Base-by-base conservation (phyloP, 2,329 filamentous ascomycete genomes). In the Coniochaeta hoffmannii region DNA sequence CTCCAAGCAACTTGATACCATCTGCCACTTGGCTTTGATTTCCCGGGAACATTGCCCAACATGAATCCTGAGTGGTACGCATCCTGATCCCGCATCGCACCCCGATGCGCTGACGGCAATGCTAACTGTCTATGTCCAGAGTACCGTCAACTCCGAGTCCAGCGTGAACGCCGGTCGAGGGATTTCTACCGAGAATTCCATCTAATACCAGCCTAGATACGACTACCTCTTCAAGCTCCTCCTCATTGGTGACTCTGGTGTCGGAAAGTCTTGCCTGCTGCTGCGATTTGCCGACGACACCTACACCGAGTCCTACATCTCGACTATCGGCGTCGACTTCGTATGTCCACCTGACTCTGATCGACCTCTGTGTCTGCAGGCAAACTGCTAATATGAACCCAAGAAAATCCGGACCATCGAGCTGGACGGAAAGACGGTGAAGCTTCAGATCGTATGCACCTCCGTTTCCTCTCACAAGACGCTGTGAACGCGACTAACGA, bases 191-290 rank as follows among this genome's bases (percentile, higher is more conserved):
- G 26, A 24, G 12, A 28, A 12, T 6, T 14, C 55, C 53, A 54
- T 52, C 66, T 70, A 56, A 72, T 59, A 57, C 50, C 26, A 24
- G 51, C 56, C 58, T 71, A 97, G 94, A 94, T 99, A 99, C 89
- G 94, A 99, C 75, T 99, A 99, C 76, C 91, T 99, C 71, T 99
- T 99, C 87, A 99, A 99, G 87, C 91, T 99, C 64, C 90, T 99
- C 76, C 93, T 99, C 81, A 99, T 99, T 86, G 94, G 94, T 77
- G 94, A 99, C 76, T 99, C 94, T 74, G 94, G 94, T 86, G 94
- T 99, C 70, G 94, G 94, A 88, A 99, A 99, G 88, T 99, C 94
- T 71, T 99, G 94, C 78, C 76, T 99, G 79, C 83, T 99, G 65
- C 82, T 99, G 72, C 91, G 94, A 79, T 99, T 99, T 71, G 94